A percentile compares a stretch with the other conserved stretches of the same genome.
Conservation (phyloP, 2,329 filamentous ascomycete species). For the Penicillium sp. region DNA sequence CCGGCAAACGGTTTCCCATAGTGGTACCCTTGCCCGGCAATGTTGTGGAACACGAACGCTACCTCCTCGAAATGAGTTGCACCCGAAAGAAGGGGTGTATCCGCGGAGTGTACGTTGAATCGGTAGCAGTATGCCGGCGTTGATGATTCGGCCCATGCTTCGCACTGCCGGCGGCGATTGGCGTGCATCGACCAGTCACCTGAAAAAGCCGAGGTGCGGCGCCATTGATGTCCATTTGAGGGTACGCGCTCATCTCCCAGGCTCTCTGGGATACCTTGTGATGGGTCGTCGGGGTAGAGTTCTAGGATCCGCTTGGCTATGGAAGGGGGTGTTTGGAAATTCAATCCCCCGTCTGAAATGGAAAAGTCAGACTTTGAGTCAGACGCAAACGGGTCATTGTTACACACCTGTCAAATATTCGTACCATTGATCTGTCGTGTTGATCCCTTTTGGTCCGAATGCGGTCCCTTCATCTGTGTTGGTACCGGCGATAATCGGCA, state of each 20-base stretch:
- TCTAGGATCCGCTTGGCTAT: slow-evolving; percentile 46
- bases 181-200: slow-evolving; percentile 61
- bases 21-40: slow-evolving; percentile 50
- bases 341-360: slow-evolving; percentile 25
- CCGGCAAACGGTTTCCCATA: slow-evolving; percentile 38
- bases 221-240: slow-evolving; percentile 51
- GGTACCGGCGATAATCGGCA: slow-evolving; percentile 64
- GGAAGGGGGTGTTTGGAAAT: slow-evolving; percentile 23
- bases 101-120: slow-evolving; percentile 57
- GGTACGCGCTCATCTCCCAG: slow-evolving; percentile 37
- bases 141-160: slow-evolving; percentile 52
- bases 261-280: slow-evolving; percentile 51
- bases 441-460: slow-evolving; percentile 57
- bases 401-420: slow-evolving; percentile 37
- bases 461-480: slow-evolving; percentile 67
- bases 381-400: background rate
- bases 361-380: slow-evolving; percentile 10
- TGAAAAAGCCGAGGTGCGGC: slow-evolving; percentile 55
- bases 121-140: slow-evolving; percentile 62
- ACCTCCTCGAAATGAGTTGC: slow-evolving; percentile 60
- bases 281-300: slow-evolving; percentile 56
- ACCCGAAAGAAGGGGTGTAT: slow-evolving; percentile 45
- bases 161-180: slow-evolving; percentile 54
- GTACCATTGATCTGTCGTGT: slow-evolving; percentile 57
- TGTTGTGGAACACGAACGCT: slow-evolving; percentile 57